Base-by-base conservation (phyloP, 2,329 filamentous ascomycete genomes). In the Raffaelea arxii region DNA sequence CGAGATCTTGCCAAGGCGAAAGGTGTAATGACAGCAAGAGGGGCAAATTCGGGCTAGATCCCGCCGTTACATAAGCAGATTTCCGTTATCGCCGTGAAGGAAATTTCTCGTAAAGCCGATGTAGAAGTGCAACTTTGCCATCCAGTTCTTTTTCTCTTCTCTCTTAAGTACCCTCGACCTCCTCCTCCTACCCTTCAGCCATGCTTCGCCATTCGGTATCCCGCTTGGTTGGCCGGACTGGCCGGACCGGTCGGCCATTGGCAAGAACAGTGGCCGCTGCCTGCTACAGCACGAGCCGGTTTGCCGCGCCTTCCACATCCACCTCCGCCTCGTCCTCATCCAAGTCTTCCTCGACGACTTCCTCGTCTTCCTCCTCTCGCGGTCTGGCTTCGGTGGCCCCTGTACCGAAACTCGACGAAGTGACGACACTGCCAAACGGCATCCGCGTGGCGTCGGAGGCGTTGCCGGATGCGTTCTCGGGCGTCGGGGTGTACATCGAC, bases 401-500 rank as follows among this genome's bases (percentile, higher is more conserved):
- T 36, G 16, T 18, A 16, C 32, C 19, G 32, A 87, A 95, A 53
- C 78, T 95, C 57, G 88, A 96, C 64, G 74, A 84, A 54, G 83
- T 97, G 58, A 94, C 90, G 7, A 90, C 83, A 2, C 78, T 98
- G 16, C 72, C 88, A 43, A 98, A 98, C 75, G 92, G 92, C 60
- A 71, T 98, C 54, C 86, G 91, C 48, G 88, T 98, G 49, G 92
- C 92, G 22, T 95, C 91, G 39, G 92, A 98, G 64, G 89, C 90
- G 47, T 76, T 97, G 11, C 90, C 91, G 1, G 92, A 92, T 37
- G 90, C 90, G 56, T 98, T 98, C 65, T 86, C 90, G 4, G 92
- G 89, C 43, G 85, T 98, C 16, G 92, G 92, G 39, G 88, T 97
- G 52, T 98, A 96, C 68, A 80, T 98, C 60, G 90, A 97, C 63